Evolutionary conservation across 306 rosid species (phyloP), one percentile per base, ranked within the genome.

Genomic region (Heteromeles arbutifolia): DNA sequence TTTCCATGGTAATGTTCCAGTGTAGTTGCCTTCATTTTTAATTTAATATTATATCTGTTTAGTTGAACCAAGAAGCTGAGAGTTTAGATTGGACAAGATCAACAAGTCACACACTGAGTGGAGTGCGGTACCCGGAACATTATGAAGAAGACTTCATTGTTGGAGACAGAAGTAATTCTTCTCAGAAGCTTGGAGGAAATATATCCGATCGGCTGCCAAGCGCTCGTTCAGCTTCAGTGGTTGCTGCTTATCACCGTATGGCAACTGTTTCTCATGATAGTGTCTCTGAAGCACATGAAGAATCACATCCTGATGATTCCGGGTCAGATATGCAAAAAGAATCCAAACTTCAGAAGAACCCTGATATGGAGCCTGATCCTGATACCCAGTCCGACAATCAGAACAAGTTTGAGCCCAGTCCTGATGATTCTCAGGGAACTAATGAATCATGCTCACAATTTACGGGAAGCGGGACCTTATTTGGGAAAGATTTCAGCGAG

Each of bases 81-180:
- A 83, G 83, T 86, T 90, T 92, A 86, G 98, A 95, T 82, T 95
- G 98, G 98, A 92, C 96, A 21, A 90, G 87, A 88, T 88, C 96
- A 67, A 82, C 85, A 54, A 75, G 98, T 83, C 89, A 86, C 82
- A 92, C 96, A n/a, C 68, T 95, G 79, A 74, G 85, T 66, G 90
- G 93, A 73, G 73, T 85, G 48, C 82, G 79, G 83, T 78, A 73
- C 79, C 76, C 90, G 7, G 87, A 83, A 22, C 69, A 73, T 82
- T 70, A 79, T 70, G 93, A 86, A 12, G 94, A 85, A 22, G 84
- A 80, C 58, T 56, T 59, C 37, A 78, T 80, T 74, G 58, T 65
- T 31, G 80, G 80, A 58, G 90, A 89, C 19, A 68, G 48, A 61
- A 67, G 76, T 65, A 76, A 69, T 74, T 69, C 86, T 65, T 70